Percentiles rank a stretch among this genome's conserved stretches.
Conservation (phyloP, 2,329 filamentous ascomycete genomes). For the Epichloe coenophiala region DNA sequence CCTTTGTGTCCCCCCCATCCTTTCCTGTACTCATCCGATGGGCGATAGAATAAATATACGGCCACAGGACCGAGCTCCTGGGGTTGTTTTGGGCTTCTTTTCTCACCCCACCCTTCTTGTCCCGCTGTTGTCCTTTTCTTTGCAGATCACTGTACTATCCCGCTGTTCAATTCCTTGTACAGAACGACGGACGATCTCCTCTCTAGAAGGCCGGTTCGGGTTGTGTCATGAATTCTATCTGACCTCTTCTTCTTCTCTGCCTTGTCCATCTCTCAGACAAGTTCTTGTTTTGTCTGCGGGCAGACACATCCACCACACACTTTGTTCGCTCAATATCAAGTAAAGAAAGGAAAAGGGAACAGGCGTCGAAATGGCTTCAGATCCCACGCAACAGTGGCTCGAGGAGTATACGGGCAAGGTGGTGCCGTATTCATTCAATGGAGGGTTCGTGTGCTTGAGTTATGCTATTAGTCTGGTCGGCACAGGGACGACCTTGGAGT, state of each 20-base stretch:
- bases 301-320: neutral
- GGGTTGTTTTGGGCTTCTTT: neutral
- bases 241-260: neutral
- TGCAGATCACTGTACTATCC: neutral
- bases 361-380: conserved; percentile 1
- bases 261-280: neutral
- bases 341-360: neutral
- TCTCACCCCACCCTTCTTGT: neutral
- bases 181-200: neutral
- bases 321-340: neutral
- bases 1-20: neutral
- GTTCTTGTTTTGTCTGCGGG: neutral
- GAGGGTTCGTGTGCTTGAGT: conserved; percentile 57
- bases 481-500: conserved; percentile 64
- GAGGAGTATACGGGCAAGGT: conserved; percentile 29
- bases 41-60: neutral
- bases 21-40: neutral
- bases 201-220: neutral
- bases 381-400: conserved; percentile 12
- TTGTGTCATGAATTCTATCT: neutral
- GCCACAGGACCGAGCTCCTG: neutral
- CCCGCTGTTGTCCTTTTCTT: neutral
- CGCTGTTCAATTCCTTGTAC: neutral
- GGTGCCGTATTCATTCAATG: conserved; percentile 36
- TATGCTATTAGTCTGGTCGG: conserved; percentile 66